Conservation (phyloP, 2,329 filamentous ascomycete genomes). For the Peltaster fructicola region DNA sequence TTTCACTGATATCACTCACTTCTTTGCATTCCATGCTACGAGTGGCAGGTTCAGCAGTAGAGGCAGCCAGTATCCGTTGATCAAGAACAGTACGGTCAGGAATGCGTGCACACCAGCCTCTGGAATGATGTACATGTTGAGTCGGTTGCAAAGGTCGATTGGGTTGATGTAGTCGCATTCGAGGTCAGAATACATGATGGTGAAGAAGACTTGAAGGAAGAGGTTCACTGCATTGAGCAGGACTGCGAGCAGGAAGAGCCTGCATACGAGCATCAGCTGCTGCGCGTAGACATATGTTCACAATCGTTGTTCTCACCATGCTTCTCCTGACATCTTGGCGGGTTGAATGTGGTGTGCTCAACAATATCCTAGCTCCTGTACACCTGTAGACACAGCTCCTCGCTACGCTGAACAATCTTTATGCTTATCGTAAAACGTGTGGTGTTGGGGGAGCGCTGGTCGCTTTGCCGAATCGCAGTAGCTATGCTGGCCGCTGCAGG, state of each 20-base stretch:
- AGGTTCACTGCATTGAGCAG: conserved; percentile 99
- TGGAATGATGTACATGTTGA: conserved; percentile 98
- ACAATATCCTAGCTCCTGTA: no score
- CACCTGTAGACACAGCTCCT: no score
- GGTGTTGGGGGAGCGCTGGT: no score
- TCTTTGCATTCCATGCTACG: conserved; percentile 88
- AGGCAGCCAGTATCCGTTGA: conserved; percentile 97
- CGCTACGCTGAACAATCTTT: no score
- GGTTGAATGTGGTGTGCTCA: conserved; percentile 1
- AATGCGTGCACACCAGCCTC: conserved; percentile 96
- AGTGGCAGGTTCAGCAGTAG: conserved; percentile 84
- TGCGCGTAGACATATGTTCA: conserved; percentile 4
- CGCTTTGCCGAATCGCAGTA: no score
- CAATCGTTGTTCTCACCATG: conserved; percentile 14
- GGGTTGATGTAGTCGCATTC: conserved; percentile 99
- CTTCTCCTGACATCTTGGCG: conserved; percentile 22
- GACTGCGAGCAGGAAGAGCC: conserved; percentile 94
- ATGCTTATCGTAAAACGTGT: no score
- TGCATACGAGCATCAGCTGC: conserved; percentile 6
- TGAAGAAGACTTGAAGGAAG: conserved; percentile 99
- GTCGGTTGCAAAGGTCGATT: conserved; percentile 98
- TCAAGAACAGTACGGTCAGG: conserved; percentile 85
- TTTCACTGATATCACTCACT: conserved; percentile 45
- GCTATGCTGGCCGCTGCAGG: no score
- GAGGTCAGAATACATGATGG: conserved; percentile 99